Conservation (phyloP, 257 asterid genomes). For the Craterostigma plantagineum region DNA sequence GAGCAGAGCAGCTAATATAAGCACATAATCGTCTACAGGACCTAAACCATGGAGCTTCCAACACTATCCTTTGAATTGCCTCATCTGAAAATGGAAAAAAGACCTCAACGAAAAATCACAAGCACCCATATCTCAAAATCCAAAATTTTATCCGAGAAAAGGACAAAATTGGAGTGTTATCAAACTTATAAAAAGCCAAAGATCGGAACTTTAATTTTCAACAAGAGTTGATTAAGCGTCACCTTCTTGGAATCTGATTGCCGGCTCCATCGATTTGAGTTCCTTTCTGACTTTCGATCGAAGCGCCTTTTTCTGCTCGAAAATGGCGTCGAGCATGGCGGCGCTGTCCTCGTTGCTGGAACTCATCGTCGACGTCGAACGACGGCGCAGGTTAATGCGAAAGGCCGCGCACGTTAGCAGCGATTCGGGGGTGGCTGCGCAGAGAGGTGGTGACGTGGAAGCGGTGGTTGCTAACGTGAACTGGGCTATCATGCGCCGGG, state of each 20-base stretch:
- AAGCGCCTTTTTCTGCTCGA: conserved; percentile 55
- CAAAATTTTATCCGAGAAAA: too few relatives aligned
- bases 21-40: conserved; percentile 72
- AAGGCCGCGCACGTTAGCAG: too few relatives aligned
- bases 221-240: neutral
- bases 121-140: too few relatives aligned
- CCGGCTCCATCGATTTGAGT: conserved; percentile 67
- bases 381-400: conserved; percentile 9
- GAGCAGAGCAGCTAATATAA: conserved; percentile 63
- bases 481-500: too few relatives aligned
- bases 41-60: conserved; percentile 93
- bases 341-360: conserved; percentile 13
- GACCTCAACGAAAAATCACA: too few relatives aligned
- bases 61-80: conserved; percentile 45
- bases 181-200: too few relatives aligned
- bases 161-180: too few relatives aligned
- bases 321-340: conserved; percentile 25
- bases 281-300: conserved; percentile 53
- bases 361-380: conserved; percentile 41
- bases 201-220: too few relatives aligned
- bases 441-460: too few relatives aligned
- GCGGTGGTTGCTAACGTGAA: too few relatives aligned
- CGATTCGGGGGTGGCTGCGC: too few relatives aligned
- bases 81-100: conserved; percentile 37
- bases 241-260: conserved; percentile 68